Base-by-base conservation (phyloP, 208 protist genomes). In the Leishmania tarentolae region DNA sequence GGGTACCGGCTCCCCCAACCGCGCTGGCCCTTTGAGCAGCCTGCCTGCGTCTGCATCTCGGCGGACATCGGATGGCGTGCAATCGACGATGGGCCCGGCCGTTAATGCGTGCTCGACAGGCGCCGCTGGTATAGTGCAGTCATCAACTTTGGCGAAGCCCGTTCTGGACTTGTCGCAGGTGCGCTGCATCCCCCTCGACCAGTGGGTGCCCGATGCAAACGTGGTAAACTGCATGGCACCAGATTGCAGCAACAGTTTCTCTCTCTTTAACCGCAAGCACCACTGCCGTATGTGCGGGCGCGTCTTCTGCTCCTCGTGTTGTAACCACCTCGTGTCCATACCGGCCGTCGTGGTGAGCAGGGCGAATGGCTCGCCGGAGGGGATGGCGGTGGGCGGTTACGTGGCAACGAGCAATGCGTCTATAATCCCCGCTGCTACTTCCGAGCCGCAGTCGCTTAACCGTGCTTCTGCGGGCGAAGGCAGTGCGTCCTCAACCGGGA, bases 151-250 rank as follows among this genome's bases (percentile, higher is more conserved):
- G 35, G 77, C 88, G 37, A 97, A 97, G 76, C 93, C 93, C 9
- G 88, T 83, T 13, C 84, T 97, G 13, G 88, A 88, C 37, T 82
- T 86, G 1, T 44, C 81, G 17, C 71, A 74, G 63, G 89, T 97
- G 52, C 89, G 92, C 28, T 96, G 88, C 74, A 92, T 87, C 50
- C 87, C 90, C 3, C 31, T 77, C 24, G 79, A 90, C 24, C 88
- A 88, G 79, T 97, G 88, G 88, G 81, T 96, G n/a, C 89, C 94
- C 3, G 92, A 96, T 35, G 87, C 87, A 28, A 88, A 91, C 50
- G 91, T 97, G 17, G 82, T 93, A 61, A 93, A 90, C 63, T 97
- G 94, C 82, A 97, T 96, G 92, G 88, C 91, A 4, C 94, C 92
- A 17, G 94, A 90, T 70, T 97, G 94, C 82, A 79, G 83, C 53